Evolutionary conservation across 202 grass and related monocot genomes (phyloP).

Genomic region (Musa balbisiana): DNA sequence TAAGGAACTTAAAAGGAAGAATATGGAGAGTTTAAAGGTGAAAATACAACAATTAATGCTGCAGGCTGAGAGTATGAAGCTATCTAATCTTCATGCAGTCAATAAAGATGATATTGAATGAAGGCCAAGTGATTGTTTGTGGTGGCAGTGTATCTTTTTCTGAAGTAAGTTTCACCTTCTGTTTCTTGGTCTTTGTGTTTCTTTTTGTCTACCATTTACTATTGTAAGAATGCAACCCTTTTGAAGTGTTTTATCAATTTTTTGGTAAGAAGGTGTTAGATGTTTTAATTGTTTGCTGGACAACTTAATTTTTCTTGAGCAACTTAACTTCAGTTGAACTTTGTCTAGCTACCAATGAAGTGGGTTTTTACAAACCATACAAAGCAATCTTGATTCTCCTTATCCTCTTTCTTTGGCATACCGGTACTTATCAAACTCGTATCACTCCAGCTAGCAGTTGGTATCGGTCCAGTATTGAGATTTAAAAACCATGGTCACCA

Average conservation of each 20-base stretch:
- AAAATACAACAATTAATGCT: conserved; percentile 42
- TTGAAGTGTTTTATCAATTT: background rate
- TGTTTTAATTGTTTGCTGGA: background rate
- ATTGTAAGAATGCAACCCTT: background rate
- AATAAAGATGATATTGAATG: conserved; percentile 6
- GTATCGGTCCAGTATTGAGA: too few relatives aligned
- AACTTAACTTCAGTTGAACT: too few relatives aligned
- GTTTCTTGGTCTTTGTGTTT: background rate
- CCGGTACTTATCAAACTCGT: too few relatives aligned
- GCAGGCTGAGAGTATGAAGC: conserved; percentile 26
- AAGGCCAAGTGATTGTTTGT: background rate
- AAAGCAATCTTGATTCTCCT: too few relatives aligned
- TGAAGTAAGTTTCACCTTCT: background rate
- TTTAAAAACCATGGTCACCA: too few relatives aligned
- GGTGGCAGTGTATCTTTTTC: background rate
- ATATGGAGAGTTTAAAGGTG: conserved; percentile 35
- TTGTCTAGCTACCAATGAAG: too few relatives aligned
- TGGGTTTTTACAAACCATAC: too few relatives aligned
- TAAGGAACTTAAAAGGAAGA: conserved; percentile 44
- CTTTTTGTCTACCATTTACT: background rate
- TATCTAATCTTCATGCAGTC: background rate
- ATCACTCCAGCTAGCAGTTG: too few relatives aligned
- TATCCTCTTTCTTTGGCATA: too few relatives aligned
- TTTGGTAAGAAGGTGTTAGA: background rate
- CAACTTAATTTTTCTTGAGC: too few relatives aligned